Evolutionary conservation across 1,284 basidiomycete genomes (phyloP), one percentile per base, ranked within the genome.

Genomic region (Cutaneotrichosporon spelunceum): DNA sequence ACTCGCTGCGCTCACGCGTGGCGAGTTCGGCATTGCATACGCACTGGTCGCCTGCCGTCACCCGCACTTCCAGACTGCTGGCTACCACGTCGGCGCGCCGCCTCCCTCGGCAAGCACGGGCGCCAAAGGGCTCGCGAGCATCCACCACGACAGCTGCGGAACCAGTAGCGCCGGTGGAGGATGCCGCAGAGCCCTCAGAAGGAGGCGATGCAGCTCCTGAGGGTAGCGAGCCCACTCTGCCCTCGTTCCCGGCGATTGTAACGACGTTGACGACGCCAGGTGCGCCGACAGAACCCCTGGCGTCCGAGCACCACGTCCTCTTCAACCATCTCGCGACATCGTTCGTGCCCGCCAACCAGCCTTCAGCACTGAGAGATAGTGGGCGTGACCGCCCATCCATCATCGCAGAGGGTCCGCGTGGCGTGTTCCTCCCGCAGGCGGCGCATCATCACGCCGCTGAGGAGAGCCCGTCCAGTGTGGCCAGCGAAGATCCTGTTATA

Each of bases 401-500:
- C 33, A 39, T 53, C 21, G 9, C 52, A 14, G 52, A 53, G 34
- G 52, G 52, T 3, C 52, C 52, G 21, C 52, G 52, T 23, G 52
- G 52, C 34, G 52, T 53, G 23, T 53, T 53, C 24, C 52, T 53
- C 21, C 52, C 52, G 23, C 52, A 53, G 23, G 34, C 21, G 34
- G 39, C 19, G 19, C 19, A 19, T 19, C 16, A 34, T 39, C 33
- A 53, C 9, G 3, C 33, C 14, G 30, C n/a, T 2, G 50, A 36
- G 14, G 33, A 55, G 26, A 14, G 26, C 4, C 26, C 39, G 5
- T 21, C 19, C 24, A 42, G 27, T 1, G 53, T 45, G 24, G 24
- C 53, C 3, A 42, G 34, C 3, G 65, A 63, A n/a, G 61, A 64
- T 19, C 88, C 90, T 1, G 89, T 88, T 0, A 78, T 93, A 33